Evolutionary conservation across 2,329 filamentous ascomycete genomes (phyloP).

Genomic region (Aspergillus arachidicola): DNA sequence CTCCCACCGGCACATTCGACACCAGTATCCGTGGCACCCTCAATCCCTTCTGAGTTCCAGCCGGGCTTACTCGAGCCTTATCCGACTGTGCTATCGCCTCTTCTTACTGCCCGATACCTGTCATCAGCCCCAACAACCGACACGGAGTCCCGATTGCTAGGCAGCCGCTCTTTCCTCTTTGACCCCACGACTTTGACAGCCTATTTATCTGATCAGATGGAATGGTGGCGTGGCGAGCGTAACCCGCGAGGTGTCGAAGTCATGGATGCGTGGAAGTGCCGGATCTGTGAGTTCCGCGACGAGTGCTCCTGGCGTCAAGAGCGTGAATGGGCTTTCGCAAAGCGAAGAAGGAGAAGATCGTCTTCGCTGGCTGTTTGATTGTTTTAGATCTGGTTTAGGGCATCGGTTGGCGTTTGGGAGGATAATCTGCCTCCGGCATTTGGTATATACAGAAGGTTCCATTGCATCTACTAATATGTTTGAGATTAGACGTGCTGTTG

Average conservation of each 20-base stretch:
- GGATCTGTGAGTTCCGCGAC: slow-evolving; percentile 79
- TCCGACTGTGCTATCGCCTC: slow-evolving; percentile 45
- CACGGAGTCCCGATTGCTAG: slow-evolving; percentile 44
- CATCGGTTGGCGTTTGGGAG: neutral
- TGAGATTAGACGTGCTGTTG: neutral
- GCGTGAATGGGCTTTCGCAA: slow-evolving; percentile 63
- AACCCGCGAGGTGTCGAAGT: slow-evolving; percentile 73
- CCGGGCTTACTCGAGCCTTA: slow-evolving; percentile 38
- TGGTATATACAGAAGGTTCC: neutral
- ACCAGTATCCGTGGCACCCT: slow-evolving; percentile 26
- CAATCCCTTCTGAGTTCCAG: slow-evolving; percentile 36
- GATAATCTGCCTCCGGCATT: neutral
- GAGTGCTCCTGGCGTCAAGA: slow-evolving; percentile 75
- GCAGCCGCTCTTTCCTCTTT: slow-evolving; percentile 65
- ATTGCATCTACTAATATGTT: neutral
- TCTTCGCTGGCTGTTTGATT: slow-evolving; percentile 2
- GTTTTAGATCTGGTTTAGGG: neutral
- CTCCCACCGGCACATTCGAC: slow-evolving; percentile 26
- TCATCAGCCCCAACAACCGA: slow-evolving; percentile 35
- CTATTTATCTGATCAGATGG: slow-evolving; percentile 71
- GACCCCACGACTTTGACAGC: slow-evolving; percentile 63
- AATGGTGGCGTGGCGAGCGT: slow-evolving; percentile 85
- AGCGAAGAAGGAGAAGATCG: slow-evolving; percentile 33
- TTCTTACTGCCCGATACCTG: slow-evolving; percentile 48
- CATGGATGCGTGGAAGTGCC: slow-evolving; percentile 87